Base-by-base conservation (phyloP, 306 rosid species). In the Rosa chinensis region DNA sequence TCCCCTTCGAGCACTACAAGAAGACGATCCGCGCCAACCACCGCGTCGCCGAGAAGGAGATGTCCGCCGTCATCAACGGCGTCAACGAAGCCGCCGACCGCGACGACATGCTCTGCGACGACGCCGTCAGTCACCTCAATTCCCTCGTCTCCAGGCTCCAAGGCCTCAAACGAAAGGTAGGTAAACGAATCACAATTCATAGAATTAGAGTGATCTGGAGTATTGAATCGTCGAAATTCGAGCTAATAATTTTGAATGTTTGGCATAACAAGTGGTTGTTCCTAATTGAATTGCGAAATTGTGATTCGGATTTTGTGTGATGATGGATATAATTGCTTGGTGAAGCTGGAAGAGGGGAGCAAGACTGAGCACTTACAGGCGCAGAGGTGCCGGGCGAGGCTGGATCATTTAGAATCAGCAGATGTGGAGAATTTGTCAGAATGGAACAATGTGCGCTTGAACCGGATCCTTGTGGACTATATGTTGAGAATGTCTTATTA, bases 1-100 rank as follows among this genome's bases (percentile, higher is more conserved):
- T 93, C 82, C 99, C 99, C n/a, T 95, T 93, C 76, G 99, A 95
- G 87, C 91, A 91, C 86, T 95, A 87, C 97, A 95, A 91, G 93
- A 95, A 95, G 85, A 85, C 97, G 85, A 89, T 93, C 88, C 98
- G 99, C 8, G 86, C 92, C 79, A 91, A 91, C 88, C 92, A 95
- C 80, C 98, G 99, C 67, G 84, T 81, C 78, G 86, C 81, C 72
- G 97, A 95, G 88, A 93, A 90, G 79, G 99, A 93, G 80, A 79
- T 95, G 72, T 89, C 96, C 40, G 84, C 97, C 73, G 97, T 95
- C 55, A 86, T 95, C 56, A 83, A 88, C 70, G 85, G 90, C 80
- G 93, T 91, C 74, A 18, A 74, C 23, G 92, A 90, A 23, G 96
- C 87, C 14, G 87, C 87, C 56, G 82, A 86, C 70, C 78, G 82